Evolutionary conservation across 2,329 filamentous ascomycete genomes (phyloP).

Genomic region (Ascocoryne sarcoides): DNA sequence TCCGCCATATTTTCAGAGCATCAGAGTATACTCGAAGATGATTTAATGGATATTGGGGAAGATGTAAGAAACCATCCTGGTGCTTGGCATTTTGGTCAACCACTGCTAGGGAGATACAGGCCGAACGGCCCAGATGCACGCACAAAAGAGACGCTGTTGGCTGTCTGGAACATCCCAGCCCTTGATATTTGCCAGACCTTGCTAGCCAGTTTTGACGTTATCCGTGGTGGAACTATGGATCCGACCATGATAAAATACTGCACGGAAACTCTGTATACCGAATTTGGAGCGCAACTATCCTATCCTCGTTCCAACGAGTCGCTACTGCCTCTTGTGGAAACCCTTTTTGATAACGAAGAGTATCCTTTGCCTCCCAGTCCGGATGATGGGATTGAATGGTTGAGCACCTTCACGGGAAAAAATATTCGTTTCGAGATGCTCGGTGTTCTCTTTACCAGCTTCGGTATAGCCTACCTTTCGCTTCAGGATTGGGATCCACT

Average conservation of each 20-base stretch:
- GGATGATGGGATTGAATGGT: constrained; percentile 23
- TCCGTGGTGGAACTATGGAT: constrained; percentile 12
- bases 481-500: constrained; percentile 23
- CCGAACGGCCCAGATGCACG: constrained; percentile 17
- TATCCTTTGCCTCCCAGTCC: constrained; percentile 17
- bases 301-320: constrained; percentile 14
- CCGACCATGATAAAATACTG: constrained; percentile 17
- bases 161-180: constrained; percentile 20
- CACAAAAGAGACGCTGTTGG: constrained; percentile 17
- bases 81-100: constrained; percentile 19
- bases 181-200: constrained; percentile 19
- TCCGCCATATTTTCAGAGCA: constrained; percentile 23
- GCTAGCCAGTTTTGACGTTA: constrained; percentile 5
- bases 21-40: constrained; percentile 11
- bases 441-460: constrained; percentile 23
- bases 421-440: constrained; percentile 26
- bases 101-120: constrained; percentile 17
- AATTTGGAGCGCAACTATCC: constrained; percentile 15
- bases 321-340: constrained; percentile 15
- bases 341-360: constrained; percentile 23
- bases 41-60: constrained; percentile 21
- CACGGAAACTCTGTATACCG: constrained; percentile 15
- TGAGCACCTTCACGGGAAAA: constrained; percentile 22
- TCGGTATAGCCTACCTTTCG: constrained; percentile 19
- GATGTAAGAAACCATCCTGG: constrained; percentile 20